Evolutionary conservation across 1,139 yeast genomes (phyloP), one percentile per base, ranked within the genome.

Genomic region (Saccharomycopsis hybrid): DNA sequence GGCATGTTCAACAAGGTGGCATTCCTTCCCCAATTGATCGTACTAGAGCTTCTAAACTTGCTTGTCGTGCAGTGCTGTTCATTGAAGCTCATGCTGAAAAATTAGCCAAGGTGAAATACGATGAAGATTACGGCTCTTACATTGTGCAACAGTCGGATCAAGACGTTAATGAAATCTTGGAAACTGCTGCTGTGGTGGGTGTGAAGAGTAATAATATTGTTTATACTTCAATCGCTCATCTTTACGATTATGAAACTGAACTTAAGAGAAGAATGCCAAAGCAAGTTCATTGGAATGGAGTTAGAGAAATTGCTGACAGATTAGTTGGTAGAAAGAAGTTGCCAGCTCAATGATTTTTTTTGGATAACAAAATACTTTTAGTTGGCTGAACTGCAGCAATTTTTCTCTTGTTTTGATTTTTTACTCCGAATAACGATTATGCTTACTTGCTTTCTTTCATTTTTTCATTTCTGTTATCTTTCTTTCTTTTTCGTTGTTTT

Each of bases 241-340:
- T 92, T 59, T 89, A 85, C 69, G 95, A 88, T 63, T 82, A 73
- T 61, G 97, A 92, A 66, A 88, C 98, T 24, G 88, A 85, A 59
- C 67, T 85, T 48, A 73, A 70, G 30, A 79, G 72, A 65, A 84
- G 98, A 72, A 83, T 92, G 79, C 96, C 97, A 57, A 89, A 86
- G 73, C 73, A 74, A 56, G 83, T 89, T 45, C 88, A 85, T 67
- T 92, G 98, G 98, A 72, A 74, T 50, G 73, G 72, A 43, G 70
- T 83, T 52, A 77, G 95, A 63, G 82, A 80, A 48, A 77, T 85
- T 62, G 87, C 95, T 53, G 96, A 89, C 69, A 82, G 82, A 65
- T 74, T 90, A 65, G 95, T 85, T 43, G 96, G 70, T 75, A 64
- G 61, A 63, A 18, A 7, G 18, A 36, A 36, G 13, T 13, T 36